These are phyloP conservation scores for Boletus insuetus DNA, from an alignment of 768 basidiomycete genomes.

Conservation along the genomic window DNA sequence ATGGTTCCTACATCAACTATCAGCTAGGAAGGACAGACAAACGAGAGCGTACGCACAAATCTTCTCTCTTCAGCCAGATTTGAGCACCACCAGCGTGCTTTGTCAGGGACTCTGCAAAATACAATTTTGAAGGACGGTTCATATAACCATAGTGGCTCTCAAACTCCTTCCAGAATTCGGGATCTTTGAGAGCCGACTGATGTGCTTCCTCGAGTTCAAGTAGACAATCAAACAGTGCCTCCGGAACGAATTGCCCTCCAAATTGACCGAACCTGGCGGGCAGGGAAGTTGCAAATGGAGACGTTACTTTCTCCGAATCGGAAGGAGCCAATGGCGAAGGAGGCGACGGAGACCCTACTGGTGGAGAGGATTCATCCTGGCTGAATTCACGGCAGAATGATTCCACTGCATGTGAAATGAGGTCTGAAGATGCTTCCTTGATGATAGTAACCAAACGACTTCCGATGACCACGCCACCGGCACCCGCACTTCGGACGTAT, in stretches of 20 bases:
- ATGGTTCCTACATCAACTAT: conserved; percentile 67
- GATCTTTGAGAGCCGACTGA: conserved; percentile 81
- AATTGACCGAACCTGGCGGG: conserved; percentile 91
- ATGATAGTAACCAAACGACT: conserved; percentile 82
- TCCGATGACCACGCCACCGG: conserved; percentile 94
- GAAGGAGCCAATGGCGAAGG: not conserved
- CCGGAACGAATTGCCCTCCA: conserved; percentile 97
- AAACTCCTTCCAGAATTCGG: conserved; percentile 91
- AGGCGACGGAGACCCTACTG: not conserved
- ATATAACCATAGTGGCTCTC: conserved; percentile 87
- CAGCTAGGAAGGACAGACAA: not conserved
- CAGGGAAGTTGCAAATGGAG: conserved; percentile 45
- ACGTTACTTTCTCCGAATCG: conserved; percentile 4
- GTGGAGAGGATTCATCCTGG: conserved; percentile 36
- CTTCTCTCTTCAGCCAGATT: conserved; percentile 98
- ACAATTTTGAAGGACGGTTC: conserved; percentile 89
- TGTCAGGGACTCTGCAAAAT: conserved; percentile 88
- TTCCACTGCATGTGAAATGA: conserved; percentile 56
- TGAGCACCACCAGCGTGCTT: conserved; percentile 88
- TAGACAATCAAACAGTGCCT: conserved; percentile 91
- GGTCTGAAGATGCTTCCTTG: conserved; percentile 53
- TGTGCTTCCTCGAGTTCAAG: conserved; percentile 90
- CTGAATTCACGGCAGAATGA: conserved; percentile 72
- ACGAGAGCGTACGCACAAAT: conserved; percentile 52
- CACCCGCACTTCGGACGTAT: conserved; percentile 79